Evolutionary conservation across 805 yeast genomes (phyloP).

Genomic region (Lipomyces mesembrius): DNA sequence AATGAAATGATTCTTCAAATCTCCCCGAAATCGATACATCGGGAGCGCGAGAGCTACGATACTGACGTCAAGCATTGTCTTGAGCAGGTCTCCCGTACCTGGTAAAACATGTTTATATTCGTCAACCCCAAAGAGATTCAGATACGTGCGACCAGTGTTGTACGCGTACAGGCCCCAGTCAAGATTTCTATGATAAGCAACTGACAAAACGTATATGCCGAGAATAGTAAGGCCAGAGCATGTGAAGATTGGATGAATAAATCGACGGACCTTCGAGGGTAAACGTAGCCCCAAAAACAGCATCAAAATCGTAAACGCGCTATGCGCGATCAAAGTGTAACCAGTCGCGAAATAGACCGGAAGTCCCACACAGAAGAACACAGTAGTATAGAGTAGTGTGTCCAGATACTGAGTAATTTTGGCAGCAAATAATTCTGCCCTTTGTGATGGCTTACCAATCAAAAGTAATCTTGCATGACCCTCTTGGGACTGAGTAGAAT

Average conservation of each 20-base stretch:
- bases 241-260: constrained; percentile 72
- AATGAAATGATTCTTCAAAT: constrained; percentile 62
- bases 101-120: constrained; percentile 55
- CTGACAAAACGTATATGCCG: constrained; percentile 62
- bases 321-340: constrained; percentile 64
- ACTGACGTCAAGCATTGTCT: constrained; percentile 73
- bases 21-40: constrained; percentile 73
- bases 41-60: constrained; percentile 78
- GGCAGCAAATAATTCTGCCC: constrained; percentile 35
- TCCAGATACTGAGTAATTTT: constrained; percentile 34
- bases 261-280: constrained; percentile 56
- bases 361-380: constrained; percentile 58
- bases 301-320: constrained; percentile 61
- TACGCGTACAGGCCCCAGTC: constrained; percentile 59
- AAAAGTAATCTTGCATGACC: constrained; percentile 8
- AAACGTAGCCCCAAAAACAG: constrained; percentile 56
- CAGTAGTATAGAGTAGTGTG: constrained; percentile 30
- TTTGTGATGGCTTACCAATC: constrained; percentile 28
- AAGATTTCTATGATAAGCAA: constrained; percentile 52
- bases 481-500: constrained; percentile 2
- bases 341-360: constrained; percentile 64
- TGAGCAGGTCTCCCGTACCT: constrained; percentile 79
- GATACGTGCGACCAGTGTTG: constrained; percentile 71
- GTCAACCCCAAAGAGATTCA: constrained; percentile 56
- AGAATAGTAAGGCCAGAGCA: constrained; percentile 68